A percentile compares a stretch with the other conserved stretches of the same genome.
phyloP scores from a whole-genome alignment of 73 alveolate species.

The Tetrahymena elliotti region DNA sequence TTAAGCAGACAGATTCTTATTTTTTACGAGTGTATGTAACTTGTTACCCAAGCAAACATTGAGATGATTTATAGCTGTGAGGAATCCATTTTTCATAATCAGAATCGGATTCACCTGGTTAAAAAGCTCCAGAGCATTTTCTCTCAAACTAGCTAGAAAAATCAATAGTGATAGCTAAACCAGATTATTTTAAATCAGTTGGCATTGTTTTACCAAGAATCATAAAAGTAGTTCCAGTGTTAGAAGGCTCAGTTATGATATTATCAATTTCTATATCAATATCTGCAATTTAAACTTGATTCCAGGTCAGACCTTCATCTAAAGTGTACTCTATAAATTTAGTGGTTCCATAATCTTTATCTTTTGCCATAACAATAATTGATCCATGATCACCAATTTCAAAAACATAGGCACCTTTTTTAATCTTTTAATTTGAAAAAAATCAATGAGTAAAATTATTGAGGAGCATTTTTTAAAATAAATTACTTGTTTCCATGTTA shows the following conservation, averaged over 20 bases:
- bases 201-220: conserved; percentile 56
- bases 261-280: conserved; percentile 62
- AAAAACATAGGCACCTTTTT: conserved; percentile 70
- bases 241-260: conserved; percentile 85
- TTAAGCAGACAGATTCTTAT: conserved; percentile 68
- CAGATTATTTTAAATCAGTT: conserved; percentile 31
- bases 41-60: conserved; percentile 59
- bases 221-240: conserved; percentile 67
- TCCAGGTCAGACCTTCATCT: conserved; percentile 85
- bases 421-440: background rate
- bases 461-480: background rate
- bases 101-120: conserved; percentile 64
- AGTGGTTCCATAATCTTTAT: conserved; percentile 44
- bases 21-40: conserved; percentile 77
- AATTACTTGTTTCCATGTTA: conserved; percentile 72
- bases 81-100: conserved; percentile 93
- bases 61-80: background rate
- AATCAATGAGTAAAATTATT: background rate
- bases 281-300: conserved; percentile 42
- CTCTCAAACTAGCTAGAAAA: conserved; percentile 67
- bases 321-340: conserved; percentile 56
- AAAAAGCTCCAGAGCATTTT: conserved; percentile 65
- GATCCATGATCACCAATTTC: conserved; percentile 97
- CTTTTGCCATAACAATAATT: conserved; percentile 72
- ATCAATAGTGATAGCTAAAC: conserved; percentile 61